These are phyloP conservation scores for Exophiala alcalophila DNA, from an alignment of 2,329 filamentous ascomycete species.

Conservation along the genomic window DNA sequence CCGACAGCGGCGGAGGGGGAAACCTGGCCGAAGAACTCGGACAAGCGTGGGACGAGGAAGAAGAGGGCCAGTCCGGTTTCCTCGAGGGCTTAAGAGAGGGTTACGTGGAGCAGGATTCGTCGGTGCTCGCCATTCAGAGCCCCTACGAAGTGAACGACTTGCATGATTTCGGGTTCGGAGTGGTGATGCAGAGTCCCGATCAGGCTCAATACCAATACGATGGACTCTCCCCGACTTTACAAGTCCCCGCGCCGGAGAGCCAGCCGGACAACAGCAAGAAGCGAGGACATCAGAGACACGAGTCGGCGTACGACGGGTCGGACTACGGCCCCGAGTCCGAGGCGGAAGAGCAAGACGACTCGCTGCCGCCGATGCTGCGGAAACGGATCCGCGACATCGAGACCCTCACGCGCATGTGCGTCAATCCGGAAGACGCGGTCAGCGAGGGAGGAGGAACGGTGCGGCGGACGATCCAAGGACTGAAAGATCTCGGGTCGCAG, in stretches of 20 bases:
- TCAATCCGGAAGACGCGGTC: slow-evolving; percentile 29
- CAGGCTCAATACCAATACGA: slow-evolving; percentile 25
- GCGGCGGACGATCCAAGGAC: slow-evolving; percentile 49
- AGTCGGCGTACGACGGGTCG: slow-evolving; percentile 55
- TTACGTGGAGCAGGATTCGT: slow-evolving; percentile 27
- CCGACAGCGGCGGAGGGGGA: slow-evolving; percentile 52
- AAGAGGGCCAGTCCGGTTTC: slow-evolving; percentile 43
- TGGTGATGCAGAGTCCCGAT: slow-evolving; percentile 28
- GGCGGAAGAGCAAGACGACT: slow-evolving; percentile 49
- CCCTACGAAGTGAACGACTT: slow-evolving; percentile 25
- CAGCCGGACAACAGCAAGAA: slow-evolving; percentile 37
- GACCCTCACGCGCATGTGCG: slow-evolving; percentile 48
- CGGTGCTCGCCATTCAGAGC: slow-evolving; percentile 16
- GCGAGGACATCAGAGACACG: slow-evolving; percentile 40
- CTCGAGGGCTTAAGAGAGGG: slow-evolving; percentile 37
- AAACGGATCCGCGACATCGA: slow-evolving; percentile 56
- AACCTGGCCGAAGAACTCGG: slow-evolving; percentile 64
- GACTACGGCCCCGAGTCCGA: slow-evolving; percentile 59
- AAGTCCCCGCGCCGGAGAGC: slow-evolving; percentile 39
- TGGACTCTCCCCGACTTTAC: slow-evolving; percentile 9
- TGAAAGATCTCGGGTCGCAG: slow-evolving; percentile 55
- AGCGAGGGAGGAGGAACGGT: slow-evolving; percentile 54
- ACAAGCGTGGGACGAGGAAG: slow-evolving; percentile 56
- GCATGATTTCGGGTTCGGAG: slow-evolving; percentile 26
- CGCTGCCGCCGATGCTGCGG: slow-evolving; percentile 54